Percentiles rank a stretch among this genome's conserved stretches.
These are phyloP conservation scores for Lithospermum erythrorhizon DNA, from an alignment of 257 asterid species.

Conservation along the genomic window DNA sequence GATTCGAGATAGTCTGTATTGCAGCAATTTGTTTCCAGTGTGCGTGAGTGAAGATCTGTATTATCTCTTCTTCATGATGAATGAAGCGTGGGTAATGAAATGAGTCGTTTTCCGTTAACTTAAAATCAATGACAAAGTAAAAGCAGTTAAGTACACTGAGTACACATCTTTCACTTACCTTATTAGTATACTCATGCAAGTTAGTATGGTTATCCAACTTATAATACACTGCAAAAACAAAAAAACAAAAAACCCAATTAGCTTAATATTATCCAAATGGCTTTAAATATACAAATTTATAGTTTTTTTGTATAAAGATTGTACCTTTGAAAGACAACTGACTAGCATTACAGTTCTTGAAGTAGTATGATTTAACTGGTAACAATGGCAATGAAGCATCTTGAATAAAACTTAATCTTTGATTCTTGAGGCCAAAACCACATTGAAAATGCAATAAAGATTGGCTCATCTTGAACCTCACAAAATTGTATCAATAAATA, in stretches of 20 bases:
- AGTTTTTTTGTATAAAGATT: too few species aligned
- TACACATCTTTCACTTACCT: conserved; percentile 17
- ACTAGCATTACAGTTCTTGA: conserved; percentile 1
- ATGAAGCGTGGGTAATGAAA: too few species aligned
- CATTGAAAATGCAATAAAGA: conserved; percentile 19
- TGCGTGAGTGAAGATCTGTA: too few species aligned
- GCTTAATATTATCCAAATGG: too few species aligned
- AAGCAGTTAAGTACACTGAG: too few species aligned
- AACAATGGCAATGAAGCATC: conserved; percentile 11
- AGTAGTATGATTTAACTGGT: conserved; percentile 10
- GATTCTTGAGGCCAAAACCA: conserved; percentile 11
- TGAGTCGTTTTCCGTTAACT: too few species aligned
- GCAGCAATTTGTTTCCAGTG: too few species aligned
- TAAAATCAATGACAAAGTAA: too few species aligned
- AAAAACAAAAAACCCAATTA: not conserved
- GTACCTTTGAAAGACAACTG: conserved; percentile 34
- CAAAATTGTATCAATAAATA: not conserved
- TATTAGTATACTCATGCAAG: conserved; percentile 16
- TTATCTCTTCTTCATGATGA: too few species aligned
- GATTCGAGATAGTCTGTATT: too few species aligned
- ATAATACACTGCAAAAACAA: conserved; percentile 20
- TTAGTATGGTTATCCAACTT: conserved; percentile 23
- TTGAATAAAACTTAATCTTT: conserved; percentile 1
- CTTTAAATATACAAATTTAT: not conserved
- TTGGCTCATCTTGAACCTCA: conserved; percentile 28